Percentiles rank a stretch among this genome's conserved stretches.
phyloP scores from a whole-genome alignment of 495 filamentous ascomycete species.

The Ascobolus immersus region DNA sequence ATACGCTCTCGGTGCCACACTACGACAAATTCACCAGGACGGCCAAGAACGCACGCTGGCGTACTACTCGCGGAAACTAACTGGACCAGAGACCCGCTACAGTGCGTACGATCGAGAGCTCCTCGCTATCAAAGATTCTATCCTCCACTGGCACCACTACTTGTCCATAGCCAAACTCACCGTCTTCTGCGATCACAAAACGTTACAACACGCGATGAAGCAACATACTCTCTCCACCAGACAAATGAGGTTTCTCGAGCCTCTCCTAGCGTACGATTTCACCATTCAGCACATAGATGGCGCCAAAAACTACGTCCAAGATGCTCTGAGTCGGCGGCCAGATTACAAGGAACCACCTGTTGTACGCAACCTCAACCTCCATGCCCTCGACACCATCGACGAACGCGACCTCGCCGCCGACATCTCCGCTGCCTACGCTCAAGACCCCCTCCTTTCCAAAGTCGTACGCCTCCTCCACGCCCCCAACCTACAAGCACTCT shows the following conservation, averaged over 20 bases:
- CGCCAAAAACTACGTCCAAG: background rate
- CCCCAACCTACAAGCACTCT: too few relatives aligned
- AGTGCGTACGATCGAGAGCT: slow-evolving; percentile 1
- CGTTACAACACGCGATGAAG: background rate
- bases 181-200: background rate
- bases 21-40: background rate
- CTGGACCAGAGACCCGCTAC: background rate
- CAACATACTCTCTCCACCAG: background rate
- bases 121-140: slow-evolving; percentile 1
- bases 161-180: background rate
- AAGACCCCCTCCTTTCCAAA: too few relatives aligned
- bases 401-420: too few relatives aligned
- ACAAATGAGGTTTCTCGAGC: background rate
- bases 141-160: slow-evolving; percentile 1
- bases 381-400: too few relatives aligned
- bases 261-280: background rate
- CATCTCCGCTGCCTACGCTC: too few relatives aligned
- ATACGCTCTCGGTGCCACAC: background rate
- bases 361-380: background rate
- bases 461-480: too few relatives aligned
- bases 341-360: slow-evolving; percentile 1
- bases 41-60: background rate
- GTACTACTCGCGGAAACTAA: background rate
- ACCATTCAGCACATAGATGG: background rate
- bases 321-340: background rate